phyloP scores from a whole-genome alignment of 768 basidiomycete genomes.

The Gloeophyllum trabeum region DNA sequence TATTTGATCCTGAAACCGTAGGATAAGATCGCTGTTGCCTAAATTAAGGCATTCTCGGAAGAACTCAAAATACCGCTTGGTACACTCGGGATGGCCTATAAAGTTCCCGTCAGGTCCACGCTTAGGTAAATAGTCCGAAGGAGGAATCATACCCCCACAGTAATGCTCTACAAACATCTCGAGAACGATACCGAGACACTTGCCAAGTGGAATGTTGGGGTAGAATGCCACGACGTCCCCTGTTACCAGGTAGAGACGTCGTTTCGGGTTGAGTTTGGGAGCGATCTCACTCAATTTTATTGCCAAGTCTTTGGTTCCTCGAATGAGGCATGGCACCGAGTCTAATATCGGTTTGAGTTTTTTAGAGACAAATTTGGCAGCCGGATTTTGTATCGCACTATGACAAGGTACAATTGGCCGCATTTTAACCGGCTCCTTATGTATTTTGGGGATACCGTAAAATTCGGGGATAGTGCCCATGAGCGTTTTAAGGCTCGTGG shows the following conservation, averaged over 20 bases:
- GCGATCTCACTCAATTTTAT: constrained; percentile 18
- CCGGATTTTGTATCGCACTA: constrained; percentile 15
- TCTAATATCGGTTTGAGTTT: constrained; percentile 19
- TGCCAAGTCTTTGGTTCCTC: constrained; percentile 21
- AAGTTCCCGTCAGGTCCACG: too few relatives aligned
- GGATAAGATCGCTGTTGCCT: constrained; percentile 13
- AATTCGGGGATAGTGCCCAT: constrained; percentile 10
- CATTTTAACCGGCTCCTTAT: constrained; percentile 19
- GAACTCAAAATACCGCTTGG: too few relatives aligned
- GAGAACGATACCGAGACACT: constrained; percentile 11
- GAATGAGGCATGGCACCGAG: constrained; percentile 16
- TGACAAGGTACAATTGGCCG: constrained; percentile 23
- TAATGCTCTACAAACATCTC: constrained; percentile 10
- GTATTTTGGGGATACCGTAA: constrained; percentile 23
- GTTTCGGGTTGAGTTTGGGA: constrained; percentile 2
- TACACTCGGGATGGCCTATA: too few relatives aligned
- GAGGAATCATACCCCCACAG: constrained; percentile 2
- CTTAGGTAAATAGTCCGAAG: too few relatives aligned
- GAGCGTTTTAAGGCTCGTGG: too few relatives aligned
- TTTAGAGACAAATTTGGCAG: constrained; percentile 20
- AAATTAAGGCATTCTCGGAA: constrained; percentile 8
- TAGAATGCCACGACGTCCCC: constrained; percentile 25
- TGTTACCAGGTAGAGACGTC: constrained; percentile 17
- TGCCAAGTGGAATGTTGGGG: constrained; percentile 14
- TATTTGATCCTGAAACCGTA: constrained; percentile 10